phyloP scores from a whole-genome alignment of 106 monocot species.

The Acanthochlamys bracteata region DNA sequence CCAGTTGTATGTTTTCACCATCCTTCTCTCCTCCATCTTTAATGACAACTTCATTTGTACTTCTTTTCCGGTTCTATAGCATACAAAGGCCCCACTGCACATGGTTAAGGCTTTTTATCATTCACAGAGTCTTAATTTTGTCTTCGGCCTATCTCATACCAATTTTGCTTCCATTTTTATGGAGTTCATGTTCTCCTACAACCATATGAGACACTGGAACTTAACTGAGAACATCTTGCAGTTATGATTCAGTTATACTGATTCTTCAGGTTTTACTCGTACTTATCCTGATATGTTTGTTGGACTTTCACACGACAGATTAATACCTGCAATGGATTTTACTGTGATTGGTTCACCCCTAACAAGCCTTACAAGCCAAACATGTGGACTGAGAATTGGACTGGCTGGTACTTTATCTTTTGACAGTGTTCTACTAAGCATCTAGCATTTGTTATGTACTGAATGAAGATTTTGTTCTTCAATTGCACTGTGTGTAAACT shows the following conservation, averaged over 20 bases:
- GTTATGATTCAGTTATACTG: background rate
- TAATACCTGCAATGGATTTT: constrained; percentile 92
- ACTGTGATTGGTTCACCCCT: constrained; percentile 73
- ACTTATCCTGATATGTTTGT: background rate
- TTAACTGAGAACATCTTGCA: too few relatives aligned
- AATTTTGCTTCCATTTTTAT: too few relatives aligned
- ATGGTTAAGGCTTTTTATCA: background rate
- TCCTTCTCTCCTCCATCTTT: constrained; percentile 1
- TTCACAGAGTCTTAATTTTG: background rate
- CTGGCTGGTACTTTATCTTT: constrained; percentile 54
- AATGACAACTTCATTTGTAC: background rate
- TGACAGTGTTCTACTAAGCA: background rate
- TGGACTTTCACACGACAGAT: constrained; percentile 37
- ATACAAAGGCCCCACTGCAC: constrained; percentile 16
- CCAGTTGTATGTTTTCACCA: constrained; percentile 54
- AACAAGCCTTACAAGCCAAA: constrained; percentile 71
- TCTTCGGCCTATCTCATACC: background rate
- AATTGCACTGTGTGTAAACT: background rate
- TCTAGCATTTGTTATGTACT: background rate
- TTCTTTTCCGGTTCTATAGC: too few relatives aligned
- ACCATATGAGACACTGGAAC: background rate
- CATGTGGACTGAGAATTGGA: constrained; percentile 97
- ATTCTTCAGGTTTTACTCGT: background rate
- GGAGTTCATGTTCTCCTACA: background rate
- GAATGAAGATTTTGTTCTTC: background rate